Percentiles rank a stretch among this genome's conserved stretches.
phyloP scores from a whole-genome alignment of 1,139 yeast species.

The Yamadazyma taylorii region DNA sequence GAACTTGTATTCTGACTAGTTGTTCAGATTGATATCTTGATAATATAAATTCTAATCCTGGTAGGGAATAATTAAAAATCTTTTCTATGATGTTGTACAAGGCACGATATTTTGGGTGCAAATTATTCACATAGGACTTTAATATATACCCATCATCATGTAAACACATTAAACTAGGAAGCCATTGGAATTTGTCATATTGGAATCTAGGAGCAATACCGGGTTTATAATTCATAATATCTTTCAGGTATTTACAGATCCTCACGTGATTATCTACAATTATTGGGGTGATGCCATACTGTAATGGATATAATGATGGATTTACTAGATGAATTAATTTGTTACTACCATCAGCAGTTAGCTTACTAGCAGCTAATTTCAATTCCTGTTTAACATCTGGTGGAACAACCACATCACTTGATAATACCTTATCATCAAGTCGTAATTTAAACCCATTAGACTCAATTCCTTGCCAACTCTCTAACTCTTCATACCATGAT shows the following conservation, averaged over 20 bases:
- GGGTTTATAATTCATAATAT: constrained; percentile 17
- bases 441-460: constrained; percentile 13
- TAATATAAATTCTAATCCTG: constrained; percentile 29
- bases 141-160: constrained; percentile 19
- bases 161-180: constrained; percentile 24
- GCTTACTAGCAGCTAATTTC: constrained; percentile 8
- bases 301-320: constrained; percentile 42
- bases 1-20: constrained; percentile 19
- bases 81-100: constrained; percentile 29
- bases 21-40: constrained; percentile 23
- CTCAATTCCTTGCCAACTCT: constrained; percentile 9
- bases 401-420: constrained; percentile 17
- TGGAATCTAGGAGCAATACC: constrained; percentile 13
- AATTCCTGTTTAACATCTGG: constrained; percentile 13
- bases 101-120: constrained; percentile 30
- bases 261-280: constrained; percentile 5
- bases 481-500: constrained; percentile 26
- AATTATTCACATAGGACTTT: constrained; percentile 39
- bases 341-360: too few relatives aligned
- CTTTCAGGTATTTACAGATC: constrained; percentile 11
- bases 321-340: constrained; percentile 44
- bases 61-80: constrained; percentile 22
- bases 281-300: constrained; percentile 34
- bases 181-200: constrained; percentile 29
- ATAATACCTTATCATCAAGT: constrained; percentile 22